Base-by-base conservation (phyloP, 73 alveolate genomes). In the Loxodes magnus region DNA sequence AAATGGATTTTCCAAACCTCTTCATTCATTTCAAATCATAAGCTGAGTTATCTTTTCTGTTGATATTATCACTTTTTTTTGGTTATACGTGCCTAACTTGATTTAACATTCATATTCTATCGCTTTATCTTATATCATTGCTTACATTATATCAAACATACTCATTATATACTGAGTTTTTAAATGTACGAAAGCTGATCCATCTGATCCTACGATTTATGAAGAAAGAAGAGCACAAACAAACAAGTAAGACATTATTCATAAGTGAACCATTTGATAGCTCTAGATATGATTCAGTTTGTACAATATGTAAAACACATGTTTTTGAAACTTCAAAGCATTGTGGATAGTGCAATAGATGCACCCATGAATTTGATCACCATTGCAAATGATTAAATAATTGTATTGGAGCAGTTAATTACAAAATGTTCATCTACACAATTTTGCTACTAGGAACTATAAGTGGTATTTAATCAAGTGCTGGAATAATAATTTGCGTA, bases 351-450 rank as follows among this genome's bases (percentile, higher is more conserved):
- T 84, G 96, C 31, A 69, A 79, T 46, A 56, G 77, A 73, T 84
- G 96, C 25, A 77, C 74, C n/a, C 67, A 67, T 38, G 73, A 70
- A 14, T 84, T 79, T 61, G 96, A 84, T 55, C 96, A 84, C 59
- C 96, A 84, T 60, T 84, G 96, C 27, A 64, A 54, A 67, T 84
- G 96, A 92, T 36, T 84, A 27, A 79, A 79, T 50, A 84, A 79
- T 56, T 84, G 96, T 39, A 55, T 84, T 7, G 93, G 93, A 5
- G 23, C 20, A 44, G 48, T 51, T 38, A 84, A 84, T 53, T 75
- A 75, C 35, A 12, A 43, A 14, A 39, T 43, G 16, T 75, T 75
- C 52, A 14, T 75, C 27, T 4, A 44, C 4, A 9, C 24, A 44
- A 5, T 44, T 4, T 9, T 44, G 6, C 5, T 16, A 21, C n/a